These are phyloP conservation scores for Carex littledalei DNA, from an alignment of 176 grass and related monocot genomes.

Conservation along the genomic window DNA sequence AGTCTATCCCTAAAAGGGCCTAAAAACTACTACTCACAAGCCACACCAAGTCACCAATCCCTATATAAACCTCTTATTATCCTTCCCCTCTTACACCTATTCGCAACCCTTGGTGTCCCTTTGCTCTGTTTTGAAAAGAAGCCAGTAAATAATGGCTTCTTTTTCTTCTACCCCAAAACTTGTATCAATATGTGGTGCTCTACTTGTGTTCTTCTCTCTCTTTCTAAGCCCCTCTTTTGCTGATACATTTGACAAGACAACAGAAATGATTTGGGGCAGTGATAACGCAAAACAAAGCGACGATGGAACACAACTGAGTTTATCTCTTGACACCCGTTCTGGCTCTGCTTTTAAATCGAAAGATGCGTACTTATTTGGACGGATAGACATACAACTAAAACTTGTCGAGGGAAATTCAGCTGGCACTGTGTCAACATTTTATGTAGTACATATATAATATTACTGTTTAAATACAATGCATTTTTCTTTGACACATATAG, in stretches of 20 bases:
- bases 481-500: not conserved
- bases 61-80: slow-evolving; percentile 18
- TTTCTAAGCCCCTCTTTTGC: slow-evolving; percentile 3
- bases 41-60: not conserved
- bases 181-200: not conserved
- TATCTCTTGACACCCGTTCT: slow-evolving; percentile 30
- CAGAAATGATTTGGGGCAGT: slow-evolving; percentile 40
- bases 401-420: slow-evolving; percentile 45
- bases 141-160: slow-evolving; percentile 22
- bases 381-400: slow-evolving; percentile 56
- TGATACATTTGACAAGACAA: slow-evolving; percentile 18
- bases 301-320: slow-evolving; percentile 26
- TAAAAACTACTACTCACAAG: not conserved
- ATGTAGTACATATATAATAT: slow-evolving; percentile 28
- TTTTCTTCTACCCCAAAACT: slow-evolving; percentile 7
- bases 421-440: slow-evolving; percentile 47
- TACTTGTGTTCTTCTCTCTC: not conserved
- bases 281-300: slow-evolving; percentile 8
- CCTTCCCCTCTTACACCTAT: not conserved
- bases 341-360: slow-evolving; percentile 40
- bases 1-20: not conserved
- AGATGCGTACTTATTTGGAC: slow-evolving; percentile 39
- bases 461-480: not conserved
- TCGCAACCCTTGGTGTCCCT: not conserved
- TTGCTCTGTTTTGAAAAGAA: not conserved